Base-by-base conservation (phyloP, 768 basidiomycete genomes). In the Dacryopinax primogenitus region DNA sequence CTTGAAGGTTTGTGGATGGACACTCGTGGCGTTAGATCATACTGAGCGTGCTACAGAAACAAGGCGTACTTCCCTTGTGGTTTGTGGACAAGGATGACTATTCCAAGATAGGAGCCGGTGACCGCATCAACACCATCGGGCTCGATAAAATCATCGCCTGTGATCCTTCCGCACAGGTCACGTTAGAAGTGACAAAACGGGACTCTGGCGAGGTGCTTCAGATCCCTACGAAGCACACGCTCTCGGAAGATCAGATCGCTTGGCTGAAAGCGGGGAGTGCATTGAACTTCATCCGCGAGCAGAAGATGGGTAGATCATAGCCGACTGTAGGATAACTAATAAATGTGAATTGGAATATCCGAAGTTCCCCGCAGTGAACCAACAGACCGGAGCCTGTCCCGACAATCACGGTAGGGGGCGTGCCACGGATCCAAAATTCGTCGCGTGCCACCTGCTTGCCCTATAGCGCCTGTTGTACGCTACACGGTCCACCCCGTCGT, bases 31-130 rank as follows among this genome's bases (percentile, higher is more conserved):
- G 13, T 34, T 3, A 44, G 16, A 65, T 26, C 47, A 11, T 13
- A 30, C 41, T 26, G 16, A 36, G 33, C 47, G 23, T 66, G 32
- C 34, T 72, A 26, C 73, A 94, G 90, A 99, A 99, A 84, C 96
- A 99, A 83, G 96, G 96, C 34, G 79, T 99, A 62, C 81, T 99
- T 21, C 96, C 96, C 15, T 79, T 98, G n/a, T 96, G 92, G 87
- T 91, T 98, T 72, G 82, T 77, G 6, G 82, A 96, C 74, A 90
- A 90, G 74, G 75, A 78, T 7, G 93, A 97, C 76, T 98, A 99
- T 75, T 75, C 78, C 62, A 84, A 82, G 51, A 92, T 99, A 70
- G 86, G 84, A 11, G 80, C 89, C 51, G 90, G 90, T 13, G 94
- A 98, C 73, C 71, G 81, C 21, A 74, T 98, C 32, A 84, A 90